These are phyloP conservation scores for Arthrinium puccinioides DNA, from an alignment of 2,329 filamentous ascomycete species.

Conservation along the genomic window DNA sequence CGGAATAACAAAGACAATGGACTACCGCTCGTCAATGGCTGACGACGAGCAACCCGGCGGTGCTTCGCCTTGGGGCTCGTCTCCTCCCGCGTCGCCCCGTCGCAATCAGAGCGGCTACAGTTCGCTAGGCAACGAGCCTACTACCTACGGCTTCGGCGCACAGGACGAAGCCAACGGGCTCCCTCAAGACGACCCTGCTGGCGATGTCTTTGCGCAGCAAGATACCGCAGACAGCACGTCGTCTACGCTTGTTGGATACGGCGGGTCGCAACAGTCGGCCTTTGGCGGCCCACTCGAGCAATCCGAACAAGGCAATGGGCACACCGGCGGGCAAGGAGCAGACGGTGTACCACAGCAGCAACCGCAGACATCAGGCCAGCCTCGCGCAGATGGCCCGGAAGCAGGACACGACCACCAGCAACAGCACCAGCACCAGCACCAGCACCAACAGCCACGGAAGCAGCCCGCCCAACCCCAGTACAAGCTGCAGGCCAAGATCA, in stretches of 20 bases:
- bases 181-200: slow-evolving; percentile 24
- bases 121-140: slow-evolving; percentile 28
- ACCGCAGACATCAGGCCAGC: slow-evolving; percentile 14
- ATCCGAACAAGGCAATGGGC: slow-evolving; percentile 5
- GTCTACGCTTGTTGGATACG: slow-evolving; percentile 30
- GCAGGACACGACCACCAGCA: slow-evolving; percentile 15
- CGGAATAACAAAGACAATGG: too few relatives aligned
- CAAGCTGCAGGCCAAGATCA: slow-evolving; percentile 91
- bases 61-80: slow-evolving; percentile 49
- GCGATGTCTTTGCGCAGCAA: slow-evolving; percentile 35
- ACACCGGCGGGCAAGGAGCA: slow-evolving; percentile 8
- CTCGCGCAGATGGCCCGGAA: slow-evolving; percentile 11
- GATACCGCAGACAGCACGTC: slow-evolving; percentile 38
- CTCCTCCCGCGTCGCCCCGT: slow-evolving; percentile 42
- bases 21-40: slow-evolving; percentile 49
- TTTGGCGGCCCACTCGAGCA: slow-evolving; percentile 8
- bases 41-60: slow-evolving; percentile 46
- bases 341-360: slow-evolving; percentile 10
- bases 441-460: slow-evolving; percentile 45
- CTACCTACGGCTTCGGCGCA: slow-evolving; percentile 35
- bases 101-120: slow-evolving; percentile 37
- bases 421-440: slow-evolving; percentile 7
- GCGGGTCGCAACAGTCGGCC: slow-evolving; percentile 20
- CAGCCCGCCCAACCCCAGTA: slow-evolving; percentile 58
- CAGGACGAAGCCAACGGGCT: slow-evolving; percentile 37